Conservation (phyloP, 768 basidiomycete genomes). For the Tricholoma matsutake region DNA sequence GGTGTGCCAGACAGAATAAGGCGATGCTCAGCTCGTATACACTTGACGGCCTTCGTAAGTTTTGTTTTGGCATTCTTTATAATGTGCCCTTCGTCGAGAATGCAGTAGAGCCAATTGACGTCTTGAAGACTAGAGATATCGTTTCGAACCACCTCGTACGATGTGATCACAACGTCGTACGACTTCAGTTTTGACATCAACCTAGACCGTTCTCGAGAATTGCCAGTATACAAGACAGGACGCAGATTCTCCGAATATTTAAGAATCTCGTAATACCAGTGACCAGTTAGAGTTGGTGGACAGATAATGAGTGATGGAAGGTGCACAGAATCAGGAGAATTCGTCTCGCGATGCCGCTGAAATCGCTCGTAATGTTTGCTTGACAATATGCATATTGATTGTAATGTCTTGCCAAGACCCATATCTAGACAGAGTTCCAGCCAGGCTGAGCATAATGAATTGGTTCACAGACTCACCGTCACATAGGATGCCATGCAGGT, state of each 20-base stretch:
- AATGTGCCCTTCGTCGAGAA: conserved; percentile 96
- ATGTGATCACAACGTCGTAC: conserved; percentile 92
- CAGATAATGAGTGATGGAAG: conserved; percentile 94
- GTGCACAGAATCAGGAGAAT: conserved; percentile 75
- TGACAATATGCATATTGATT: conserved; percentile 95
- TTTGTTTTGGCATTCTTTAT: conserved; percentile 99
- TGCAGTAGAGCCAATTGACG: conserved; percentile 90
- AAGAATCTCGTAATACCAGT: conserved; percentile 97
- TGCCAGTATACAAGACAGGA: conserved; percentile 88
- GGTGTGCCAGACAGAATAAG: conserved; percentile 96
- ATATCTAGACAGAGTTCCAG: conserved; percentile 60
- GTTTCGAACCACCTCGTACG: conserved; percentile 96
- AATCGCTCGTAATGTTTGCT: conserved; percentile 90
- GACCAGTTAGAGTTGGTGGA: conserved; percentile 95
- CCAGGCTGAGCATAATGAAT: not conserved
- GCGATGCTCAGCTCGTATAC: conserved; percentile 85
- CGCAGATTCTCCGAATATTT: conserved; percentile 86
- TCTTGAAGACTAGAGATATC: conserved; percentile 76
- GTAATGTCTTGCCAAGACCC: conserved; percentile 97
- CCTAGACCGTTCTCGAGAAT: conserved; percentile 72
- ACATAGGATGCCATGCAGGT: conserved; percentile 95
- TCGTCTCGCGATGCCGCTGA: conserved; percentile 59
- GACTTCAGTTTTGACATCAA: conserved; percentile 61
- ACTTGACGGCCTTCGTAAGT: conserved; percentile 93
- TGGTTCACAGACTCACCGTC: conserved; percentile 62